A percentile compares a stretch with the other conserved stretches of the same genome.
phyloP scores from a whole-genome alignment of 2,329 filamentous ascomycete genomes.

The Diplocarpon rosae region DNA sequence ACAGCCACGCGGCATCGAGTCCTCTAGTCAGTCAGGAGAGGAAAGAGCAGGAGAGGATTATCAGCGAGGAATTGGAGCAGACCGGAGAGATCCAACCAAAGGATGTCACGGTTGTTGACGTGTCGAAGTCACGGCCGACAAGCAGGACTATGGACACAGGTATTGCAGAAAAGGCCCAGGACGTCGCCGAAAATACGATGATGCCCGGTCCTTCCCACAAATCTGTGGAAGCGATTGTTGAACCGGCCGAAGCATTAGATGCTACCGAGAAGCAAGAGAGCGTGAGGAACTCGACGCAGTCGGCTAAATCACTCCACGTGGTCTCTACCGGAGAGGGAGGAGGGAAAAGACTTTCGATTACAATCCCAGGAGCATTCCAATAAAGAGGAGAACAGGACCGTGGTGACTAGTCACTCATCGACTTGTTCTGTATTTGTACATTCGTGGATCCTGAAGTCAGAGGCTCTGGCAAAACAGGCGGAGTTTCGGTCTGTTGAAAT shows the following conservation, averaged over 20 bases:
- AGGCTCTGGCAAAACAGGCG: conserved; percentile 2
- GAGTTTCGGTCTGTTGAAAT: conserved; percentile 6
- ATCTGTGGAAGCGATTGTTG: no score
- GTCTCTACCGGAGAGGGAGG: conserved; percentile 20
- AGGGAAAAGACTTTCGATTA: conserved; percentile 28
- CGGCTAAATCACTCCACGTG: conserved; percentile 14
- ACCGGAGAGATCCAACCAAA: conserved; percentile 24
- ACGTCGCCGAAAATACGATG: no score
- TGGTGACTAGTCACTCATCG: background rate
- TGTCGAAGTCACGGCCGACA: conserved; percentile 1
- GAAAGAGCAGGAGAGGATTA: conserved; percentile 21
- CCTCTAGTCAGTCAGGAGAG: conserved; percentile 23
- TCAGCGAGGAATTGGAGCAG: conserved; percentile 23
- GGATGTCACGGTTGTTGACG: conserved; percentile 22
- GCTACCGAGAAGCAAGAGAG: conserved; percentile 7
- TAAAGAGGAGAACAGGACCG: conserved; percentile 3
- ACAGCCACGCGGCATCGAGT: conserved; percentile 16
- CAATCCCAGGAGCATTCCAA: conserved; percentile 28
- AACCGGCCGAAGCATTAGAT: no score
- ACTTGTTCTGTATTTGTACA: conserved; percentile 8
- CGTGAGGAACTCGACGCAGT: conserved; percentile 17
- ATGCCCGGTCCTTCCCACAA: no score
- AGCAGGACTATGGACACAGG: conserved; percentile 5
- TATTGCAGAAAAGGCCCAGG: no score
- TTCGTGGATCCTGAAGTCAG: background rate